Conservation (phyloP, 306 rosid species). For the Ormosia emarginata region DNA sequence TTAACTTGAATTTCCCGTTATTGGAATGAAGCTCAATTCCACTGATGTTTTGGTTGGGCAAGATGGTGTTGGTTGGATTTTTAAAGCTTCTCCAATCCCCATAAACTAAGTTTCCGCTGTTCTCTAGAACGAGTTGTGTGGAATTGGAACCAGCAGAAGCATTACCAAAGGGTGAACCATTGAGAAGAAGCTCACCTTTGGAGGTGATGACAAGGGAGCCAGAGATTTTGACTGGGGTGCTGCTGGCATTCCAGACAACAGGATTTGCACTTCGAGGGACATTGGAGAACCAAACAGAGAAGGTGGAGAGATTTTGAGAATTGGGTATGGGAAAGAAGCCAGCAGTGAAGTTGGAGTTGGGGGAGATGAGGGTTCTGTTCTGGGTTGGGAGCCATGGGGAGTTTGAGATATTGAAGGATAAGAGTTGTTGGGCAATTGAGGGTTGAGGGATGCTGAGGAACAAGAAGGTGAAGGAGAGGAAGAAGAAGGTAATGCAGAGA, state of each 20-base stretch:
- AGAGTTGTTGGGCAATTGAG: slow-evolving; percentile 34
- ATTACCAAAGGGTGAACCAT: neutral
- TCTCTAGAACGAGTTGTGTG: slow-evolving; percentile 27
- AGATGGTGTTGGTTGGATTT: slow-evolving; percentile 54
- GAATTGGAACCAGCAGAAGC: slow-evolving; percentile 18
- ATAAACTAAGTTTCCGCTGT: slow-evolving; percentile 45
- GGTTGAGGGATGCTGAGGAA: slow-evolving; percentile 28
- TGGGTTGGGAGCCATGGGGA: slow-evolving; percentile 53
- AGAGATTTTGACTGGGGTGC: neutral
- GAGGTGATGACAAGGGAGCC: slow-evolving; percentile 35
- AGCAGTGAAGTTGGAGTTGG: slow-evolving; percentile 53
- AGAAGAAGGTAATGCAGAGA: neutral
- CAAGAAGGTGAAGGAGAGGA: slow-evolving; percentile 12
- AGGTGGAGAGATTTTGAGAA: slow-evolving; percentile 33
- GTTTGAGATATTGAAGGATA: slow-evolving; percentile 39
- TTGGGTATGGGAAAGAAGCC: slow-evolving; percentile 42
- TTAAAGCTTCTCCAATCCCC: slow-evolving; percentile 55
- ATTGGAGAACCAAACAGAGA: slow-evolving; percentile 57
- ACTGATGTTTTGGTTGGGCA: slow-evolving; percentile 49
- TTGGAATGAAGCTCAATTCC: slow-evolving; percentile 20
- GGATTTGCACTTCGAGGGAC: slow-evolving; percentile 5
- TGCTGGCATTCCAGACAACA: slow-evolving; percentile 47
- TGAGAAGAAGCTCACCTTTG: slow-evolving; percentile 42
- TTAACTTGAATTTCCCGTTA: slow-evolving; percentile 42
- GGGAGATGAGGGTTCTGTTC: slow-evolving; percentile 46